A percentile compares a stretch with the other conserved stretches of the same genome.
Evolutionary conservation across 768 basidiomycete genomes (phyloP).

Genomic region (Leccinum incarnatum): DNA sequence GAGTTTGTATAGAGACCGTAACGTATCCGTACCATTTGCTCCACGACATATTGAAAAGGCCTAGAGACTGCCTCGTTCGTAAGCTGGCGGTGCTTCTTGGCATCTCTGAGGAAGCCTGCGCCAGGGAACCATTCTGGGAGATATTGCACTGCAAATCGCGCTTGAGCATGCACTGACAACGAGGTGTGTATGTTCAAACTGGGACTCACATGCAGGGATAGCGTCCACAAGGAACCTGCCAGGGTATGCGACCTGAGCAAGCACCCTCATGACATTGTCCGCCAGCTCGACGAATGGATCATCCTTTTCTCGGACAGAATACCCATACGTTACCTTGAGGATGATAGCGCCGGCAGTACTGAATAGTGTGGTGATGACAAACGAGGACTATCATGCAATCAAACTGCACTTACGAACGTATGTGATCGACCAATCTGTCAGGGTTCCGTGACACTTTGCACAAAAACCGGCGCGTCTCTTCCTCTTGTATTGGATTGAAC

Average conservation of each 20-base stretch:
- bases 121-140: constrained; percentile 38
- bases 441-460: constrained; percentile 16
- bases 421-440: constrained; percentile 13
- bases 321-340: constrained; percentile 42
- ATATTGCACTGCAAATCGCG: constrained; percentile 19
- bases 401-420: constrained; percentile 18
- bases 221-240: constrained; percentile 22
- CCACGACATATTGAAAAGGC: constrained; percentile 44
- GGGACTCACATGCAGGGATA: constrained; percentile 19
- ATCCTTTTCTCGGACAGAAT: constrained; percentile 32
- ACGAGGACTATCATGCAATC: neutral
- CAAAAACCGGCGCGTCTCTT: constrained; percentile 19
- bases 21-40: constrained; percentile 41
- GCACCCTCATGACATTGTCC: constrained; percentile 18
- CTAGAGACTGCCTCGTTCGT: constrained; percentile 39
- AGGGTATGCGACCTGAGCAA: constrained; percentile 8
- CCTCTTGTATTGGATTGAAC: constrained; percentile 20
- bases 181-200: too few relatives aligned
- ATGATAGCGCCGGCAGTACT: constrained; percentile 27
- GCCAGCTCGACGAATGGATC: constrained; percentile 37
- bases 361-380: neutral
- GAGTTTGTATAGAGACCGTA: neutral
- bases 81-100: constrained; percentile 22
- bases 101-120: constrained; percentile 32
- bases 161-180: neutral